Evolutionary conservation across 768 basidiomycete genomes (phyloP).

Genomic region (Suillus clintonianus): DNA sequence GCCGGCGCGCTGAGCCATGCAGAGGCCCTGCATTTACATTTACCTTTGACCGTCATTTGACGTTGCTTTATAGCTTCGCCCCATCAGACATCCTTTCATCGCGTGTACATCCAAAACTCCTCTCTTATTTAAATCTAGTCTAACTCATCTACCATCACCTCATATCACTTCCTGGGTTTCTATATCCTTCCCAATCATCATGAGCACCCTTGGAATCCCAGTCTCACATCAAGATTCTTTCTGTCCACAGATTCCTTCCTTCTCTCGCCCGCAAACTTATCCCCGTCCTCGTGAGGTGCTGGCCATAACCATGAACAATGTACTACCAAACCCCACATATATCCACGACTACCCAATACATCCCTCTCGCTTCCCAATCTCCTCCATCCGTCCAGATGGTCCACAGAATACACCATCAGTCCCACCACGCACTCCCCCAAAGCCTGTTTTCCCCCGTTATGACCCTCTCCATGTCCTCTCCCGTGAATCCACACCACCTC

Average conservation of each 20-base stretch:
- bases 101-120: background rate
- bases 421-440: slow-evolving; percentile 23
- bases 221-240: background rate
- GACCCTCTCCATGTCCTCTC: slow-evolving; percentile 33
- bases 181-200: background rate
- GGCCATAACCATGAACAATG: slow-evolving; percentile 4
- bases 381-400: slow-evolving; percentile 37
- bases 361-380: slow-evolving; percentile 36
- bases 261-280: background rate
- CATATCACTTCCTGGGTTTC: background rate
- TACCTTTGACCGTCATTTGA: background rate
- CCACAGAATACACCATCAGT: slow-evolving; percentile 19
- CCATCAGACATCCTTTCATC: slow-evolving; percentile 3
- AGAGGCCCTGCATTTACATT: slow-evolving; percentile 1
- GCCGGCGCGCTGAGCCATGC: slow-evolving; percentile 3
- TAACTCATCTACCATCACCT: background rate
- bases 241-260: background rate
- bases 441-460: slow-evolving; percentile 30
- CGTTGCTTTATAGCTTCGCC: background rate
- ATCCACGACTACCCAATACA: background rate
- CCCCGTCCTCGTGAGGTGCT: background rate
- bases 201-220: background rate
- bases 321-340: background rate
- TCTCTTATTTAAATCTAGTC: background rate
- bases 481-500: slow-evolving; percentile 17